Base-by-base conservation (phyloP, 2,329 filamentous ascomycete genomes). In the Cladosporium colombiae region DNA sequence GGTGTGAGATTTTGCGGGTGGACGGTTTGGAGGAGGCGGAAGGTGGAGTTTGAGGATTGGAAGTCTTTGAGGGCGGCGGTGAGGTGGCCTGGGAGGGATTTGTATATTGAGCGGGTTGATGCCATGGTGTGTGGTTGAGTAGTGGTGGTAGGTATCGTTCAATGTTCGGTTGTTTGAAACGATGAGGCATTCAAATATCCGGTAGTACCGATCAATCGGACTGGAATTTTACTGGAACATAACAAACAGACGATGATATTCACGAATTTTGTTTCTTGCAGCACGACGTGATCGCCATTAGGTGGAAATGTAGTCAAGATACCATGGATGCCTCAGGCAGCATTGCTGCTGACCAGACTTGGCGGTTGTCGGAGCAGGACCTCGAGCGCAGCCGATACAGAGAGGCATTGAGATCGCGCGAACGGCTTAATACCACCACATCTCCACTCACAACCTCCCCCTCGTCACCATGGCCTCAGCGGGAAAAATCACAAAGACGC, bases 11-110 rank as follows among this genome's bases (percentile, higher is more conserved):
- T 49, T 56, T 68, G 62, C 23, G 70, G 67, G 29, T 73, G 66
- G 25, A 78, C 66, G 2, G 77, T 78, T 53, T 72, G 74, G 16
- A 80, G 70, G 27, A 79, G 67, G 23, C 70, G 70, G 65, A 80
- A 79, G 33, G 69, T 74, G 0, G 73, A 73, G 10, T 67, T 61
- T 35, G 81, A 82, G 5, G 75, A 70, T 50, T 78, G 74, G 68
- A 84, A 84, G 18, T 72, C 70, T 68, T 80, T 80, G 44, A 84
- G 70, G 1, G 80, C 74, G 3, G 75, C 72, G 46, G 73, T 72
- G 50, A 84, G 79, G 29, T 76, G 73, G 3, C 75, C 68, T 40
- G 79, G 76, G 16, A 82, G 74, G 5, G 72, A 52, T 23, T 73
- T 70, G 37, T 67, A 68, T 33, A 58, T 35, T 13, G 59, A 44